These are phyloP conservation scores for Leonotis leonurus DNA, from an alignment of 257 asterid species.

Conservation along the genomic window DNA sequence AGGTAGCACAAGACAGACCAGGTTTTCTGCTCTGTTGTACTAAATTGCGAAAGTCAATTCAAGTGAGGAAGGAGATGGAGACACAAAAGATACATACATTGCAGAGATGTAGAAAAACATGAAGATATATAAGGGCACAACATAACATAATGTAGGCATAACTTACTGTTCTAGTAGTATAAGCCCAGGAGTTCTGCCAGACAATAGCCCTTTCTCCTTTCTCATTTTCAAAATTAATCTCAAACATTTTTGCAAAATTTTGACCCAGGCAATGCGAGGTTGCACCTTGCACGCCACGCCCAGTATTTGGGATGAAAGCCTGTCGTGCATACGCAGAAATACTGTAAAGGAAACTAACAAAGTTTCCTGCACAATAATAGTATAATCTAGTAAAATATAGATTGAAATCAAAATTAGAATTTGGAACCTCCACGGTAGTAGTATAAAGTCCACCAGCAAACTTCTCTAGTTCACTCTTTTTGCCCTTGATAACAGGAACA, in stretches of 20 bases:
- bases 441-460: conserved; percentile 97
- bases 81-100: background rate
- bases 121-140: background rate
- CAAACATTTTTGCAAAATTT: conserved; percentile 83
- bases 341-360: background rate
- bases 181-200: conserved; percentile 99
- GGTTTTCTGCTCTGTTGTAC: background rate
- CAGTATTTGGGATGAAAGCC: conserved; percentile 92
- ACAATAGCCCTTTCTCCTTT: conserved; percentile 85
- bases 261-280: conserved; percentile 95
- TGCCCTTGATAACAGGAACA: conserved; percentile 77
- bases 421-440: conserved; percentile 72
- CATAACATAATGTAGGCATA: background rate
- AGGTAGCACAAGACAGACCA: background rate
- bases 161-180: conserved; percentile 36
- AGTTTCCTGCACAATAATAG: background rate
- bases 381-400: background rate
- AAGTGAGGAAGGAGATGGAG: background rate
- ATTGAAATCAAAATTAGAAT: background rate
- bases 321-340: conserved; percentile 14
- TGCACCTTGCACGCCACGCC: conserved; percentile 97
- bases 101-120: conserved; percentile 15
- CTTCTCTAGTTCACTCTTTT: conserved; percentile 88
- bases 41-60: background rate
- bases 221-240: conserved; percentile 76